phyloP scores from a whole-genome alignment of 257 asterid genomes.

The Hygrophila difformis region DNA sequence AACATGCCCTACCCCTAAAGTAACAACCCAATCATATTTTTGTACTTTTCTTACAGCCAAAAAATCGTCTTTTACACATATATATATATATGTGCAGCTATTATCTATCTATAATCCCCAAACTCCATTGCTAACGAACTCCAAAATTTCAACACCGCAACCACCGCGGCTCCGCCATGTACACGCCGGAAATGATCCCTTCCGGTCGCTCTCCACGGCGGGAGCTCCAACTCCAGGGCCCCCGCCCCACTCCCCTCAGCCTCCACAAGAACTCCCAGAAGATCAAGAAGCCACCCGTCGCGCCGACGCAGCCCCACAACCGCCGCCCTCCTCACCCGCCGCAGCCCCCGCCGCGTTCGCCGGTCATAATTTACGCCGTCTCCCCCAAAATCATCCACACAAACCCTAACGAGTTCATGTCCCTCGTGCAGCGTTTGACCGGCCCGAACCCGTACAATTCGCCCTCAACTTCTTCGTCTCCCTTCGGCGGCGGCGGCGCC shows the following conservation, averaged over 20 bases:
- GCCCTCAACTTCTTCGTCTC: constrained; percentile 7
- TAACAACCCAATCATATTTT: too few species aligned
- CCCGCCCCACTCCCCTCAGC: constrained; percentile 76
- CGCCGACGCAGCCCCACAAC: constrained; percentile 26
- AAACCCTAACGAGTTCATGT: constrained; percentile 97
- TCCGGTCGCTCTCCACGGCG: constrained; percentile 48
- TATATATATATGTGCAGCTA: too few species aligned
- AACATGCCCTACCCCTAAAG: too few species aligned
- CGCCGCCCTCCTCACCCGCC: constrained; percentile 27
- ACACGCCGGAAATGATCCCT: constrained; percentile 32
- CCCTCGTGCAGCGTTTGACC: constrained; percentile 80
- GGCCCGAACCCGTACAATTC: constrained; percentile 59
- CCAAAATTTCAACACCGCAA: constrained; percentile 8
- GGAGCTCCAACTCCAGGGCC: constrained; percentile 86
- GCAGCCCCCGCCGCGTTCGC: constrained; percentile 76
- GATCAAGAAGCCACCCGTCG: constrained; percentile 74
- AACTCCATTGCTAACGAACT: too few species aligned
- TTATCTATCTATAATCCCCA: too few species aligned
- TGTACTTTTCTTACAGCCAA: too few species aligned
- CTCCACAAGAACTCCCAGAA: constrained; percentile 79
- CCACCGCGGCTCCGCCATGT: constrained; percentile 29
- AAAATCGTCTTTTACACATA: too few species aligned
- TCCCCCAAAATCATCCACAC: constrained; percentile 92
- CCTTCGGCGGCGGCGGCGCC: too few species aligned
- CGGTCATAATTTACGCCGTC: constrained; percentile 83